These are phyloP conservation scores for Dactylonectria macrodidyma DNA, from an alignment of 2,329 filamentous ascomycete genomes.

Conservation along the genomic window DNA sequence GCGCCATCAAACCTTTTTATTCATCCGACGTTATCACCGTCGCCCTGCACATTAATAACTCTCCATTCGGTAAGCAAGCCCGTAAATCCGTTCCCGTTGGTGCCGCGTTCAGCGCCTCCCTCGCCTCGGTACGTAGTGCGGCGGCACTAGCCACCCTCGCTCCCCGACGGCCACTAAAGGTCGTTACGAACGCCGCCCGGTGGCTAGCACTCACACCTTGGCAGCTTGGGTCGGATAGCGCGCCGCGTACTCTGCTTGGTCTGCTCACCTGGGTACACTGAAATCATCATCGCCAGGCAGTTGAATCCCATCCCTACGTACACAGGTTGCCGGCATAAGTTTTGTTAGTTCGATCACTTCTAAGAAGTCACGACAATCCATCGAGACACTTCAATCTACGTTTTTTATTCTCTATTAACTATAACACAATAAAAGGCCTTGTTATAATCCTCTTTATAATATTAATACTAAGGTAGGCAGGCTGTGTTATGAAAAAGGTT, in stretches of 20 bases:
- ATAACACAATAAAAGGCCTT: too few relatives aligned
- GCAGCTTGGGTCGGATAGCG: constrained; percentile 8
- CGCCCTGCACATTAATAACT: not conserved
- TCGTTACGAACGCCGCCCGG: constrained; percentile 5
- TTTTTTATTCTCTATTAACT: too few relatives aligned
- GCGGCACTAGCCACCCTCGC: constrained; percentile 11
- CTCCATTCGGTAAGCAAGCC: not conserved
- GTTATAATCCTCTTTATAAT: too few relatives aligned
- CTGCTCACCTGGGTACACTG: not conserved
- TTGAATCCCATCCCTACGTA: constrained; percentile 4
- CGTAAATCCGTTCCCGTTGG: constrained; percentile 3
- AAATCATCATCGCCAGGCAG: constrained; percentile 6
- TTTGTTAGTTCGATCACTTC: too few relatives aligned
- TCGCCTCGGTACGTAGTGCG: constrained; percentile 20
- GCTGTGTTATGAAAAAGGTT: too few relatives aligned
- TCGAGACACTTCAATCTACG: too few relatives aligned
- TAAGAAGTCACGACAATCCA: too few relatives aligned
- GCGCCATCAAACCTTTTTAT: too few relatives aligned
- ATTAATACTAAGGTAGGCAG: too few relatives aligned
- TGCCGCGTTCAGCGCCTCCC: constrained; percentile 11
- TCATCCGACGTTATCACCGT: not conserved
- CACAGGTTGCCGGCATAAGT: too few relatives aligned
- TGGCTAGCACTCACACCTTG: constrained; percentile 4
- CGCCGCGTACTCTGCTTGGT: not conserved
- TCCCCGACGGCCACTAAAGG: constrained; percentile 11